phyloP scores from a whole-genome alignment of 306 rosid genomes.

The Cucumis melo region DNA sequence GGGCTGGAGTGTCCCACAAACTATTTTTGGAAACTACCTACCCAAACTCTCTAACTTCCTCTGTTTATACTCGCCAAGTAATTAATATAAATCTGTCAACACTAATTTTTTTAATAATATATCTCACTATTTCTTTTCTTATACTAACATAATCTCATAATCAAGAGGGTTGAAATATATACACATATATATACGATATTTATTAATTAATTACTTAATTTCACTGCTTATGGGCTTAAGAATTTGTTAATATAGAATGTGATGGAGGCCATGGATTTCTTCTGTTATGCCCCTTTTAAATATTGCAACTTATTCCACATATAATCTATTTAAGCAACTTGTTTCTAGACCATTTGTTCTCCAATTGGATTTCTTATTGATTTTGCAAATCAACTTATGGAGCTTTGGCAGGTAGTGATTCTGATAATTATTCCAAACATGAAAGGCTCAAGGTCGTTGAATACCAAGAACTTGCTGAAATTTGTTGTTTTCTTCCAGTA shows the following conservation, averaged over 20 bases:
- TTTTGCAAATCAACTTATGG: not conserved
- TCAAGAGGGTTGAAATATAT: not conserved
- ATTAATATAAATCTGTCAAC: not conserved
- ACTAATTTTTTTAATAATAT: not conserved
- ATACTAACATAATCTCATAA: not conserved
- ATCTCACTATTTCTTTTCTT: not conserved
- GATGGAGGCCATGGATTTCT: not conserved
- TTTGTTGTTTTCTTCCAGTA: slow-evolving; percentile 20
- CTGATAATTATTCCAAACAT: slow-evolving; percentile 7
- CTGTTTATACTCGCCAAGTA: not conserved
- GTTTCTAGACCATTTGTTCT: not conserved
- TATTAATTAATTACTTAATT: not conserved
- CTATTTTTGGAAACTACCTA: not conserved
- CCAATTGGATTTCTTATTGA: not conserved
- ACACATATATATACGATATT: too few relatives aligned
- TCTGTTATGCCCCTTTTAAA: not conserved
- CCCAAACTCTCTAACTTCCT: not conserved
- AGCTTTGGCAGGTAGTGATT: slow-evolving; percentile 11
- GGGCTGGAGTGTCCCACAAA: not conserved
- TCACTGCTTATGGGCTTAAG: not conserved
- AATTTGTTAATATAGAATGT: not conserved
- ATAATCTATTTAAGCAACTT: not conserved
- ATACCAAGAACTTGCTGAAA: slow-evolving; percentile 2
- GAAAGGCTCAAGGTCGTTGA: slow-evolving; percentile 12
- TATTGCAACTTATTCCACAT: not conserved